Base-by-base conservation (phyloP, 2,329 filamentous ascomycete species). In the Lasiodiplodia gonubiensis region DNA sequence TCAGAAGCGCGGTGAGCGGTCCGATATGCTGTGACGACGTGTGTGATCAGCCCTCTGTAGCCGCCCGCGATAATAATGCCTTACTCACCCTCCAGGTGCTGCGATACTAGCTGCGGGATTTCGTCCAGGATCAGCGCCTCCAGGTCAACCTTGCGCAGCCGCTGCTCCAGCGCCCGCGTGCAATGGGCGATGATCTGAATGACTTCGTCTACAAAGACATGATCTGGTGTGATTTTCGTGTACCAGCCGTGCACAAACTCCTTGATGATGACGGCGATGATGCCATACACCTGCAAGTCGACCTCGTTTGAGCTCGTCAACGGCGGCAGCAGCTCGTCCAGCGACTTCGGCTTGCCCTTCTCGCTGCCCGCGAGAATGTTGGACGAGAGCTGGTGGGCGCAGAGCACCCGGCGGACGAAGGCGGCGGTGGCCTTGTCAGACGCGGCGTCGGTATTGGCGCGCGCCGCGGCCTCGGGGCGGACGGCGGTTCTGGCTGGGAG, bases 191-290 rank as follows among this genome's bases (percentile, higher is more conserved):
- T 92, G 71, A 97, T 90, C 75, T 93, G 92, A 65, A 98, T 85
- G 68, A 97, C 86, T 81, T 97, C 94, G 72, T 91, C 90, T 69
- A 95, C 89, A 76, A 99, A 96, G 14, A 88, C 86, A 76, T 94
- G 91, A 79, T 99, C 94, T 3, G 93, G 88, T 1, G 94, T 97
- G 78, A 99, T 95, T 78, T 90, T 94, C 71, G 85, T 86, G 82
- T 99, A 99, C 95, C 95, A 99, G 37, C 88, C 89, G 78, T 95
- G 90, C 46, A 99, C 91, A 77, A 93, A 97, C 71, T 97, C 93
- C 74, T 92, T 89, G 73, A 97, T 85, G 69, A 98, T 89, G 68
- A 98, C 91, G 64, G 95, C 92, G 69, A 99, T 89, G 69, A 98
- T 87, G 33, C 92, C 94, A 77, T 98, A 99, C 4, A 99, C 86